Evolutionary conservation across 805 yeast species (phyloP), one percentile per base, ranked within the genome.

Genomic region (Wickerhamomyces strasburgensis): DNA sequence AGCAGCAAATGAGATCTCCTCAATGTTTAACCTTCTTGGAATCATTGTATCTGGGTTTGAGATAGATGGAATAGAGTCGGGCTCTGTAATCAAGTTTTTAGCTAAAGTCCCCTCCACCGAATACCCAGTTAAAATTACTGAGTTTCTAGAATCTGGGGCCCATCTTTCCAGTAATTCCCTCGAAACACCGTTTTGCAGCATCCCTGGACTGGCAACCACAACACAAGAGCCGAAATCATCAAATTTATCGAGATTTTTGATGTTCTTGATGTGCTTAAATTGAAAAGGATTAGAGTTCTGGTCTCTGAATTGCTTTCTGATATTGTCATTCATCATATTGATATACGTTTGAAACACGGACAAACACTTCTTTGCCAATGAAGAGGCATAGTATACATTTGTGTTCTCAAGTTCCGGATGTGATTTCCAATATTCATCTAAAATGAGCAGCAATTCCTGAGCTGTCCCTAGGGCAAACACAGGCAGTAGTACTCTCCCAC

Each of bases 41-140:
- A 93, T 82, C 41, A 78, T 74, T 14, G 80, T 64, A 43, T 88
- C 96, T 0, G 95, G 85, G 47, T 85, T 86, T n/a, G 70, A 65
- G 17, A 78, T 65, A 0, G 97, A 82, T 2, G 93, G 94, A 33
- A 93, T 86, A n/a, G 86, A 84, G 27, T 77, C 75, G 1, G 99
- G 98, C 51, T 89, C 97, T 18, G 87, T 76, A 46, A 93, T 67
- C 19, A 93, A 66, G 37, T 75, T 84, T 56, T 90, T 93, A 0
- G 98, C 99, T 86, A 93, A 78, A 1, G 98, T 93, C 14, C 99
- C 99, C 56, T 93, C 99, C 7, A 93, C 95, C 6, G 98, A 89
- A 60, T 93, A 93, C 66, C 99, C 99, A 0, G 99, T 93, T 57
- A 93, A 62, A 16, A 93, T 74, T 18, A 88, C 79, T 3, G 94